Evolutionary conservation across 495 filamentous ascomycete species (phyloP).

Genomic region (Penicillium samsonianum): DNA sequence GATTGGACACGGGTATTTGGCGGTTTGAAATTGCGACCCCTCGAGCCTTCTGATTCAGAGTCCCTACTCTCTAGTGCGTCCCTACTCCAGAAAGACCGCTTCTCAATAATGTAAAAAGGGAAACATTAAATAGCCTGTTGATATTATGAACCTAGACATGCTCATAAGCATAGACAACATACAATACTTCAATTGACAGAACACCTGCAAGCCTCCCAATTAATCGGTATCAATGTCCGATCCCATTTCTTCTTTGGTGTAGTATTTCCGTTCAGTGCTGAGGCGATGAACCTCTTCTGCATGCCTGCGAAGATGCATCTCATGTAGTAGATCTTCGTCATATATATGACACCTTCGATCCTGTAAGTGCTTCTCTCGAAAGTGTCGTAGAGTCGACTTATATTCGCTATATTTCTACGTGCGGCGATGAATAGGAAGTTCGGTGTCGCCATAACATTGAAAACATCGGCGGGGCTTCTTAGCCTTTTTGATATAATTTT

Average conservation of each 20-base stretch:
- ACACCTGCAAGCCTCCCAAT: background rate
- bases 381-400: slow-evolving; percentile 26
- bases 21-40: too few relatives aligned
- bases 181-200: background rate
- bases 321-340: slow-evolving; percentile 25
- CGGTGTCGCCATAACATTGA: slow-evolving; percentile 26
- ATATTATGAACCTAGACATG: background rate
- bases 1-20: too few relatives aligned
- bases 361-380: slow-evolving; percentile 28
- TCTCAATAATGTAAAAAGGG: background rate
- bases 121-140: background rate
- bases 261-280: slow-evolving; percentile 19
- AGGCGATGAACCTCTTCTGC: slow-evolving; percentile 23
- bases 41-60: too few relatives aligned
- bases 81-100: background rate
- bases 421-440: slow-evolving; percentile 23
- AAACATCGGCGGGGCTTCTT: slow-evolving; percentile 26
- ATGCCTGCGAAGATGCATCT: slow-evolving; percentile 33
- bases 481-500: slow-evolving; percentile 18
- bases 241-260: slow-evolving; percentile 16
- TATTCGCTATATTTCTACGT: slow-evolving; percentile 24
- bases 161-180: background rate
- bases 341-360: slow-evolving; percentile 29
- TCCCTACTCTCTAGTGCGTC: too few relatives aligned
- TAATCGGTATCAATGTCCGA: slow-evolving; percentile 20